A percentile compares a stretch with the other conserved stretches of the same genome.
These are phyloP conservation scores for Grifola frondosa DNA, from an alignment of 1,284 basidiomycete species.

Conservation along the genomic window DNA sequence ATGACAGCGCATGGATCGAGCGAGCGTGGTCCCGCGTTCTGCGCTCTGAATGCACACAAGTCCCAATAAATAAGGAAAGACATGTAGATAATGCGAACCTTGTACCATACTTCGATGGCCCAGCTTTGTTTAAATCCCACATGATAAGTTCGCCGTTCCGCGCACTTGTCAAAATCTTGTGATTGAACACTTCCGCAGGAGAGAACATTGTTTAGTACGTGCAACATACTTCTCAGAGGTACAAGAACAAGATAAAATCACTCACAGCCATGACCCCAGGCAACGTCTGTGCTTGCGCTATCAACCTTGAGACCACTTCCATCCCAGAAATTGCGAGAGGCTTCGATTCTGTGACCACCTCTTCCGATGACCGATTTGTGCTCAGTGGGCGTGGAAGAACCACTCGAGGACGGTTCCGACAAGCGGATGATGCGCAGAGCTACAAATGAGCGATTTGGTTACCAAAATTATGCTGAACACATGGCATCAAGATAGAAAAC, in stretches of 20 bases:
- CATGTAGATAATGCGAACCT: conserved; percentile 7
- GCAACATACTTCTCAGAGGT: no score
- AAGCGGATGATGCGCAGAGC: conserved; percentile 67
- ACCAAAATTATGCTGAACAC: conserved; percentile 2
- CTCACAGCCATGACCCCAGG: conserved; percentile 78
- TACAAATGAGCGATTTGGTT: conserved; percentile 26
- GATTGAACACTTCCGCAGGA: conserved; percentile 56
- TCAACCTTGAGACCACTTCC: conserved; percentile 74
- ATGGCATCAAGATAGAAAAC: background rate
- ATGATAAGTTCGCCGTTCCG: conserved; percentile 82
- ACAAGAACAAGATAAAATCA: conserved; percentile 18
- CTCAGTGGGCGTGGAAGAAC: conserved; percentile 34
- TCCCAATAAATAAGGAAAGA: conserved; percentile 12
- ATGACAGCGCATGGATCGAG: conserved; percentile 72
- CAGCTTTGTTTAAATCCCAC: conserved; percentile 78
- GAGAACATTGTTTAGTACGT: no score
- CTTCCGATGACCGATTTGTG: conserved; percentile 54
- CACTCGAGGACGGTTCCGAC: conserved; percentile 41
- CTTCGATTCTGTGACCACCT: conserved; percentile 63
- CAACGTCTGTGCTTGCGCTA: conserved; percentile 75
- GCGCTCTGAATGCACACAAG: conserved; percentile 47
- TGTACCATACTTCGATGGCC: conserved; percentile 70
- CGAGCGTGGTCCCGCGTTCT: conserved; percentile 74
- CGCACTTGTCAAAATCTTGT: conserved; percentile 82
- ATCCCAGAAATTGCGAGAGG: conserved; percentile 71